Evolutionary conservation across 2,329 filamentous ascomycete genomes (phyloP), one percentile per base, ranked within the genome.

Genomic region (Penicillium sp.): DNA sequence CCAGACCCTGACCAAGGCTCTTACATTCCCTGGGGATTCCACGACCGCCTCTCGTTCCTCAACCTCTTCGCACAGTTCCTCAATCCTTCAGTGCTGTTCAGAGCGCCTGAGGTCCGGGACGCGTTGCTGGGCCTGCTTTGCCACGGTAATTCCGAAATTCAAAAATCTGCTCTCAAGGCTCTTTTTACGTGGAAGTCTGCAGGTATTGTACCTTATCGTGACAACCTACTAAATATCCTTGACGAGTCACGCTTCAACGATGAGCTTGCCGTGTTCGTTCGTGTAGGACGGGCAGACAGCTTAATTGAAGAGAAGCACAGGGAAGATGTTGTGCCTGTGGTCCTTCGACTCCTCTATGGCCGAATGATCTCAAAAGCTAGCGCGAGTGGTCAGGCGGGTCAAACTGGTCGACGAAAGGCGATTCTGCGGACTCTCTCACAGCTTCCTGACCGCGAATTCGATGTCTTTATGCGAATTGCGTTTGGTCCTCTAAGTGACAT

Each of bases 211-310:
- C 84, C 88, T 0, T 97, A 98, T 72, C 88, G 93, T 70, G 93
- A 97, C 68, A 92, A 93, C 68, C 79, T 99, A 26, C 85, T 92
- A 64, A 93, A 92, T 69, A 83, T 99, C 2, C 85, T 98, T 8
- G 95, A 99, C 67, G 95, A 98, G 65, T 89, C 91, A 26, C 87
- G 91, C 53, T 97, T 98, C 79, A 92, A 93, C 72, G 95, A 98
- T 71, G 94, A 98, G 74, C 84, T 99, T n/a, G 90, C 92, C 0
- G 88, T 95, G 5, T 90, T 99, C 66, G 85, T 99, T 57, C 90
- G 92, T 71, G 86, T 90, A 17, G 89, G 91, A 19, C 73, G 79
- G 26, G 81, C 87, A 45, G 82, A 86, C 63, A 88, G 88, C 61
- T 79, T 89, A 58, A 90, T 97, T 66, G 88, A 89, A 67, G 81